A percentile compares a stretch with the other conserved stretches of the same genome.
phyloP scores from a whole-genome alignment of 179 eudicot species.

The Amaranthus tricolor region DNA sequence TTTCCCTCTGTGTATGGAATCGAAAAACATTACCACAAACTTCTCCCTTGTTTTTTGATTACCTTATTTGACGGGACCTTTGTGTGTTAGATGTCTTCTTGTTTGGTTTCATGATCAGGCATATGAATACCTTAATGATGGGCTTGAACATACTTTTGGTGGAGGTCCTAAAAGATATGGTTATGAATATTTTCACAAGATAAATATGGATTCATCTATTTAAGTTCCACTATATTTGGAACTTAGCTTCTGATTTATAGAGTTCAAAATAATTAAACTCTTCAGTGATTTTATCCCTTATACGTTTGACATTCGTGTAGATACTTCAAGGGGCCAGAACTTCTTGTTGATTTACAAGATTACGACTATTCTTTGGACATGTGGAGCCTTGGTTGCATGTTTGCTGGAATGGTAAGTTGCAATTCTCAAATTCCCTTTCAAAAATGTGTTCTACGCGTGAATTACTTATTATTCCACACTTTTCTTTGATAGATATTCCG shows the following conservation, averaged over 20 bases:
- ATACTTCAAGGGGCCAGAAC: slow-evolving; percentile 66
- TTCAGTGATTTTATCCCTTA: background rate
- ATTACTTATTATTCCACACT: slow-evolving; percentile 2
- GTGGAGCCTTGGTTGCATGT: slow-evolving; percentile 79
- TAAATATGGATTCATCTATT: background rate
- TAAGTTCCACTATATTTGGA: background rate
- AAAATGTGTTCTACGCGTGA: background rate
- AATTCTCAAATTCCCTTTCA: background rate
- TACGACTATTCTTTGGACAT: slow-evolving; percentile 68
- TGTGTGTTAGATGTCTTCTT: too few species aligned
- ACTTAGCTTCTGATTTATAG: too few species aligned
- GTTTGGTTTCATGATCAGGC: too few species aligned
- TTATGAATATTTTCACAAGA: background rate
- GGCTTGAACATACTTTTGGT: background rate
- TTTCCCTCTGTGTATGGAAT: too few species aligned
- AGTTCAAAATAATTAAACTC: background rate
- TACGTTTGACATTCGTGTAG: slow-evolving; percentile 25
- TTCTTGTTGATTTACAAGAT: slow-evolving; percentile 68
- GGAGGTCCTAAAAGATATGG: background rate
- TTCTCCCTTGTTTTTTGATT: too few species aligned
- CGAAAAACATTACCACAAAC: too few species aligned
- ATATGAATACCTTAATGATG: too few species aligned
- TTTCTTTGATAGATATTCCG: slow-evolving; percentile 47
- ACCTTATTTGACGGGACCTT: too few species aligned
- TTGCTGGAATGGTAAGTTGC: slow-evolving; percentile 66